Evolutionary conservation across 805 yeast genomes (phyloP), one percentile per base, ranked within the genome.

Genomic region (Ogataea degrootiae): DNA sequence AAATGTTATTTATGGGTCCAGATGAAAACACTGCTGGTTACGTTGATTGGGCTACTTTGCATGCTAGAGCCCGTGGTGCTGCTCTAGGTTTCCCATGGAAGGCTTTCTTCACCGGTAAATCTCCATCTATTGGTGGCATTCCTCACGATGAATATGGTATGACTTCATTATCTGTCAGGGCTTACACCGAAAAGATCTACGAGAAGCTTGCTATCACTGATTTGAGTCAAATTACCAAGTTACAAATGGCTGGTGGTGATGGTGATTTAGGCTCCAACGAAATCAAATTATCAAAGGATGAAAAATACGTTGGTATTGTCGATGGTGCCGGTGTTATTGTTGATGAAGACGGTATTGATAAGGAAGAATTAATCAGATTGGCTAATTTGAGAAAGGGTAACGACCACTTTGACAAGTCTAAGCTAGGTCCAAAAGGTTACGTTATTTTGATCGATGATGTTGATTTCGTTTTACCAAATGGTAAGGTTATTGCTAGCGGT

Each of bases 241-340:
- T 94, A 61, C 99, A 92, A 73, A 94, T 97, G 46, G 99, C 98
- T 70, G 99, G 99, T 41, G 98, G 98, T 54, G 97, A 94, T 68
- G 99, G 99, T 62, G 99, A 92, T 69, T 75, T 92, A 57, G 99
- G 99, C 31, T 87, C 96, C 23, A 94, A 92, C 67, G 99, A 92
- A 72, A 94, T 92, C 60, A 74, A 88, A 56, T 76, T 92, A 50
- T 89, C 97, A 1, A 75, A 84, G 44, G 79, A 82, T 50, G 99
- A 92, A 71, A 76, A 72, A 42, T 94, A 94, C 63, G 85, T 90
- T 55, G 96, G 88, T 45, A 69, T 92, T 43, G 94, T 92, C 43
- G 99, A 92, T 68, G 99, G 99, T 21, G 85, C 96, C 5, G 99
- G 99, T 66, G 97, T 90, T 17, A 70, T 94, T 46, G 90, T 85